Percentiles rank a stretch among this genome's conserved stretches.
These are phyloP conservation scores for Bryoglossum gracile DNA, from an alignment of 495 filamentous ascomycete species.

Conservation along the genomic window DNA sequence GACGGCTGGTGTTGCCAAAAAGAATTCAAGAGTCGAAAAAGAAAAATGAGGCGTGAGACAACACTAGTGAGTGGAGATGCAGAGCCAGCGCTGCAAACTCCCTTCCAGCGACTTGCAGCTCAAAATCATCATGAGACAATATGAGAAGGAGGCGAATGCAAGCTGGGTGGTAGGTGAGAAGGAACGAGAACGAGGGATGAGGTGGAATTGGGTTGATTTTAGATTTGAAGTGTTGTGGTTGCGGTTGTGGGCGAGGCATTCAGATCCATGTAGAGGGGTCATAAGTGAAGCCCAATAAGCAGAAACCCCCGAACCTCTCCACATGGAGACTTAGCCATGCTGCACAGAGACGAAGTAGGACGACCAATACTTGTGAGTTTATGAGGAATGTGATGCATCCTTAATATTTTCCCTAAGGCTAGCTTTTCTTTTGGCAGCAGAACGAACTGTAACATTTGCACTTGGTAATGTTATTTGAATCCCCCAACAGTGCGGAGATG, in stretches of 20 bases:
- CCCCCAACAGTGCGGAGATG: slow-evolving; percentile 14
- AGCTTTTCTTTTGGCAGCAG: slow-evolving; percentile 1
- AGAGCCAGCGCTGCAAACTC: slow-evolving; percentile 24
- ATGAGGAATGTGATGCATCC: neutral
- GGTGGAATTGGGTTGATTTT: neutral
- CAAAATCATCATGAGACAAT: slow-evolving; percentile 21
- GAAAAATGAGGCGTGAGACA: slow-evolving; percentile 25
- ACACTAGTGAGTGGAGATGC: slow-evolving; percentile 20
- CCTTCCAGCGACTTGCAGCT: slow-evolving; percentile 21
- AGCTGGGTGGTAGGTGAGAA: slow-evolving; percentile 11
- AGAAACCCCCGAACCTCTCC: neutral
- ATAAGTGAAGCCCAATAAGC: slow-evolving; percentile 15
- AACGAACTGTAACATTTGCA: slow-evolving; percentile 9
- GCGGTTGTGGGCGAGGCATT: neutral
- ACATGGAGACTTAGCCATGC: neutral
- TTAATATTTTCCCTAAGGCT: neutral
- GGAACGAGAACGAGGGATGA: slow-evolving; percentile 3
- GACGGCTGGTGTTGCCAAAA: slow-evolving; percentile 2
- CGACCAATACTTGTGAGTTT: slow-evolving; percentile 7
- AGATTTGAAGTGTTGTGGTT: slow-evolving; percentile 3
- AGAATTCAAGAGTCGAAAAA: slow-evolving; percentile 16
- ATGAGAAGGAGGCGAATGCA: slow-evolving; percentile 6
- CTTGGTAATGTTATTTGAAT: slow-evolving; percentile 6
- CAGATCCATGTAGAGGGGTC: neutral
- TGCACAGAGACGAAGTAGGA: slow-evolving; percentile 15